phyloP scores from a whole-genome alignment of 768 basidiomycete species.

The Panellus pusillus region DNA sequence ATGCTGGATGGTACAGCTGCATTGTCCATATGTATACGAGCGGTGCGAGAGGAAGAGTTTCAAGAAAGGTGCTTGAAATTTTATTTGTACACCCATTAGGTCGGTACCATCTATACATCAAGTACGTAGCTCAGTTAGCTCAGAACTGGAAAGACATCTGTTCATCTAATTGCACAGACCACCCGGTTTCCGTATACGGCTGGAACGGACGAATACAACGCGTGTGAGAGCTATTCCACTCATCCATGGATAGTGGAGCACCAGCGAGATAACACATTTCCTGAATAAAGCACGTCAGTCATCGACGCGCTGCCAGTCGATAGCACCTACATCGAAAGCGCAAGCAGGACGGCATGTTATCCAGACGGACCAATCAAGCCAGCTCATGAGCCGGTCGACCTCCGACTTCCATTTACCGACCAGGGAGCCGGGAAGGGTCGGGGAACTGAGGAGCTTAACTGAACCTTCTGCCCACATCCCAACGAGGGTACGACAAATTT shows the following conservation, averaged over 20 bases:
- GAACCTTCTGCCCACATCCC: conserved; percentile 48
- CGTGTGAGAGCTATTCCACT: conserved; percentile 9
- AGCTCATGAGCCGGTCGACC: conserved; percentile 39
- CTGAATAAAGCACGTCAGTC: background rate
- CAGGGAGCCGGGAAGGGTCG: conserved; percentile 9
- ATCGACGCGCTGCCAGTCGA: conserved; percentile 7
- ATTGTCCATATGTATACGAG: too few relatives aligned
- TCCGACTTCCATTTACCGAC: conserved; percentile 35
- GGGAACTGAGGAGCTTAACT: conserved; percentile 5
- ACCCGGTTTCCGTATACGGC: conserved; percentile 4
- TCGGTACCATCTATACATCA: too few relatives aligned
- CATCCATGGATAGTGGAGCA: conserved; percentile 10
- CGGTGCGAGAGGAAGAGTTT: too few relatives aligned
- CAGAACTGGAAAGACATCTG: too few relatives aligned
- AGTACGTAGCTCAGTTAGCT: too few relatives aligned
- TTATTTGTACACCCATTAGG: too few relatives aligned
- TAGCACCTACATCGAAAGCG: conserved; percentile 38
- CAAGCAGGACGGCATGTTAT: conserved; percentile 48
- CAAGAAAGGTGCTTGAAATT: too few relatives aligned
- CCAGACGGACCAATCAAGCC: conserved; percentile 58
- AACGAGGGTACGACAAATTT: conserved; percentile 48
- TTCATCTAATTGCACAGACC: too few relatives aligned
- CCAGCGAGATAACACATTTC: conserved; percentile 16
- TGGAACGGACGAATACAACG: conserved; percentile 12
- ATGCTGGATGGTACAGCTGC: too few relatives aligned